Evolutionary conservation across 1,139 yeast species (phyloP), one percentile per base, ranked within the genome.

Genomic region (Torulaspora pretoriensis): DNA sequence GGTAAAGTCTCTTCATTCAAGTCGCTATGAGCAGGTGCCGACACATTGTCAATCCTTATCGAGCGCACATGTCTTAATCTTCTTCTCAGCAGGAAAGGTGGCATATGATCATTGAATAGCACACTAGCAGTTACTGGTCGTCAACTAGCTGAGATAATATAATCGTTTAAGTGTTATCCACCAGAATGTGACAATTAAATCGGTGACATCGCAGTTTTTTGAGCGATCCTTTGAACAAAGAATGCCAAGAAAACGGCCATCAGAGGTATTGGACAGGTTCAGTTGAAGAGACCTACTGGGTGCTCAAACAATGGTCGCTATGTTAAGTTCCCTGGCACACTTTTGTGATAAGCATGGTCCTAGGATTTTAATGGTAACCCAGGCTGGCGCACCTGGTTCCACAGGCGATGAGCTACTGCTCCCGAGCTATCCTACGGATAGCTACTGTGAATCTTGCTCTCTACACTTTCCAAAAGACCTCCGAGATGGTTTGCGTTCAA

Each of bases 281-380:
- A 19, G 7, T 7, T 32, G 3, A 17, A 13, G 26, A 27, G 32
- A 14, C 19, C 32, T 13, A n/a, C 32, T 6, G 10, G 12, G n/a
- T 13, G 32, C 17, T n/a, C n/a, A 14, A n/a, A 14, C 14, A 14
- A 56, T 56, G 59, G 40, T 49, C 1, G 42, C 56, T 16, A 50
- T 53, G 40, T 45, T 61, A 16, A 69, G 84, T 14, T 76, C 88
- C 36, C 63, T 86, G 47, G 84, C 89, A 0, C 95, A 86, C 59
- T 87, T 86, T 61, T 87, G 96, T 64, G 96, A 87, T 65, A 73
- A 82, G 26, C 95, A 87, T 60, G 96, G 96, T 0, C 95, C 96
- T 0, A 73, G 83, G 13, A 75, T 82, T 38, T 72, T 87, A n/a
- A 66, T 83, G 57, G 85, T 90, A 55, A 83, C 95, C 0, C 92